Evolutionary conservation across 75 land plant species (phyloP).

Genomic region (Larix kaempferi): DNA sequence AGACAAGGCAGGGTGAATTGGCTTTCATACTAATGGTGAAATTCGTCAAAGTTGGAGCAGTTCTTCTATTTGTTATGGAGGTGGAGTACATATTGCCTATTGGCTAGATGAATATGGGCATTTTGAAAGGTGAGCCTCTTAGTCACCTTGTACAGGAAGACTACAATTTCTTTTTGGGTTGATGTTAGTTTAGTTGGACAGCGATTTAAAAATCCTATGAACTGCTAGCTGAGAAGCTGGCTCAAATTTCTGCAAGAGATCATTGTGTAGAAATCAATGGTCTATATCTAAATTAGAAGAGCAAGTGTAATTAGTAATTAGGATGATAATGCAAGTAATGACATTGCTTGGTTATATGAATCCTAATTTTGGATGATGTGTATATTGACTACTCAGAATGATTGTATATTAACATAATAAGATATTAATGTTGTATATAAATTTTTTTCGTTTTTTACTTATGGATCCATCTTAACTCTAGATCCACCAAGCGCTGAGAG

Average conservation of each 20-base stretch:
- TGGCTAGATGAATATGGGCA: background rate
- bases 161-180: background rate
- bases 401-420: no score
- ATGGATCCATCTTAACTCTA: no score
- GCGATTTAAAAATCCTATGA: no score
- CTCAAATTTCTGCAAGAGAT: background rate
- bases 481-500: no score
- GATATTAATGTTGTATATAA: no score
- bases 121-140: background rate
- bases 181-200: background rate
- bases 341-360: no score
- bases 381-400: no score
- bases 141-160: background rate
- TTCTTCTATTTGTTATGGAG: background rate
- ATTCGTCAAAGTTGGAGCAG: background rate
- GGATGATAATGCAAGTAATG: no score
- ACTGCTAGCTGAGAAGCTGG: background rate
- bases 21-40: background rate
- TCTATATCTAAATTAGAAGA: background rate
- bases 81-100: background rate
- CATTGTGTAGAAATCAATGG: background rate
- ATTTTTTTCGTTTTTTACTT: no score
- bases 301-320: no score
- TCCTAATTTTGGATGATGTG: no score
- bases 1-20: background rate